Evolutionary conservation across 2,329 filamentous ascomycete genomes (phyloP).

Genomic region (Hypoxylon sp.): DNA sequence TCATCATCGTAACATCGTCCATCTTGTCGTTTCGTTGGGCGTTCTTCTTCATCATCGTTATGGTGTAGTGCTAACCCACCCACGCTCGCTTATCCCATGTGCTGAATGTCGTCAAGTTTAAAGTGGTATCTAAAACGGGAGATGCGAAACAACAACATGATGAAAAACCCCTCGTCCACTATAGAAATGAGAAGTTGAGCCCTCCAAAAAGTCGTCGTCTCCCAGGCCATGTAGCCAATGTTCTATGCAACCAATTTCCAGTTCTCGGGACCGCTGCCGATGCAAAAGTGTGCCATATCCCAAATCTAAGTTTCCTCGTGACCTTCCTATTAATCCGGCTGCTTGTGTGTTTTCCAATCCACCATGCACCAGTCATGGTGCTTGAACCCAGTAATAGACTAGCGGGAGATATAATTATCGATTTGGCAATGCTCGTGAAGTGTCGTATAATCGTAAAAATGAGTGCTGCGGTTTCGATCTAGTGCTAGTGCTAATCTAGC

Average conservation of each 20-base stretch:
- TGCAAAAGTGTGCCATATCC: slow-evolving; percentile 7
- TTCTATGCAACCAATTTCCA: slow-evolving; percentile 42
- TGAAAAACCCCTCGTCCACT: slow-evolving; percentile 28
- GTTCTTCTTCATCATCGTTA: slow-evolving; percentile 17
- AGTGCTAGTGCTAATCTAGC: slow-evolving; percentile 6
- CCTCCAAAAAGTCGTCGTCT: slow-evolving; percentile 27
- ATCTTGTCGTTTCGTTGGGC: slow-evolving; percentile 22
- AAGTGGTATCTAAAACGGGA: slow-evolving; percentile 40
- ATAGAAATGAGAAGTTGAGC: slow-evolving; percentile 28
- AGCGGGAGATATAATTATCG: slow-evolving; percentile 7
- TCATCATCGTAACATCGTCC: slow-evolving; percentile 19
- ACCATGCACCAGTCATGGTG: slow-evolving; percentile 16
- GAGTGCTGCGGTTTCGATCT: slow-evolving; percentile 1
- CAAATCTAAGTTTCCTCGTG: slow-evolving; percentile 12
- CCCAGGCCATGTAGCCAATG: slow-evolving; percentile 42
- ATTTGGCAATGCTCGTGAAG: slow-evolving; percentile 21
- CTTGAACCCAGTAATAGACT: slow-evolving; percentile 7
- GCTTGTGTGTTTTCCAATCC: slow-evolving; percentile 11
- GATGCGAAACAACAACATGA: slow-evolving; percentile 25
- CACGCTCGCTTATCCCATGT: slow-evolving; percentile 15
- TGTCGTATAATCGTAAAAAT: slow-evolving; percentile 32
- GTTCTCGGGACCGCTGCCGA: slow-evolving; percentile 21
- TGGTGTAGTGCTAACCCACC: slow-evolving; percentile 2
- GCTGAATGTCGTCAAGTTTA: slow-evolving; percentile 35
- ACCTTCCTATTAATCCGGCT: slow-evolving; percentile 12